phyloP scores from a whole-genome alignment of 2,329 filamentous ascomycete genomes.

The Aspergillus luchuensis region DNA sequence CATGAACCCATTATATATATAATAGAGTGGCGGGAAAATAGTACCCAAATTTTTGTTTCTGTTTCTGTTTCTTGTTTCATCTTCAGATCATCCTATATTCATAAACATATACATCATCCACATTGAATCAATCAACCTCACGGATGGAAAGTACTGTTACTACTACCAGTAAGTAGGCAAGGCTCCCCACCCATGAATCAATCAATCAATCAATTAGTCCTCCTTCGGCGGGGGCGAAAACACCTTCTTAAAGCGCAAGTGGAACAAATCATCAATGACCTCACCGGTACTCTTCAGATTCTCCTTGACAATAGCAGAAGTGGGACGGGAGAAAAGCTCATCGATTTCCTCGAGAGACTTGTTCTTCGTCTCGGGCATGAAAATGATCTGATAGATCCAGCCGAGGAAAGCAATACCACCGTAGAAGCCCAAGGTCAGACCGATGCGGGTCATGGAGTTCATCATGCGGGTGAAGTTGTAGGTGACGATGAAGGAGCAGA shows the following conservation, averaged over 20 bases:
- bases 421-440: conserved; percentile 70
- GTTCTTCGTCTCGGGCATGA: conserved; percentile 76
- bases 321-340: conserved; percentile 65
- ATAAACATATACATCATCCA: not conserved
- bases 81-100: not conserved
- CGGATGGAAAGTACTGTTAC: too few species aligned
- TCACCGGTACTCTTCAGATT: conserved; percentile 53
- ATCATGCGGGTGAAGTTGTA: conserved; percentile 76
- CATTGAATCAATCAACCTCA: not conserved
- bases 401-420: conserved; percentile 71
- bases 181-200: not conserved
- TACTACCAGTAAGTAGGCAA: too few species aligned
- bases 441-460: conserved; percentile 65
- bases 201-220: not conserved
- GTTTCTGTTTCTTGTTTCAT: not conserved
- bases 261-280: conserved; percentile 49
- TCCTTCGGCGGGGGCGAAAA: conserved; percentile 39
- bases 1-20: not conserved
- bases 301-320: conserved; percentile 62
- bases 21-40: conserved; percentile 2
- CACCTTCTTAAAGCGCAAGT: conserved; percentile 51
- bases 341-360: conserved; percentile 72
- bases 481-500: conserved; percentile 71
- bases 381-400: conserved; percentile 71
- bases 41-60: not conserved